Evolutionary conservation across 495 filamentous ascomycete species (phyloP), one percentile per base, ranked within the genome.

Genomic region (Penicillium fimorum): DNA sequence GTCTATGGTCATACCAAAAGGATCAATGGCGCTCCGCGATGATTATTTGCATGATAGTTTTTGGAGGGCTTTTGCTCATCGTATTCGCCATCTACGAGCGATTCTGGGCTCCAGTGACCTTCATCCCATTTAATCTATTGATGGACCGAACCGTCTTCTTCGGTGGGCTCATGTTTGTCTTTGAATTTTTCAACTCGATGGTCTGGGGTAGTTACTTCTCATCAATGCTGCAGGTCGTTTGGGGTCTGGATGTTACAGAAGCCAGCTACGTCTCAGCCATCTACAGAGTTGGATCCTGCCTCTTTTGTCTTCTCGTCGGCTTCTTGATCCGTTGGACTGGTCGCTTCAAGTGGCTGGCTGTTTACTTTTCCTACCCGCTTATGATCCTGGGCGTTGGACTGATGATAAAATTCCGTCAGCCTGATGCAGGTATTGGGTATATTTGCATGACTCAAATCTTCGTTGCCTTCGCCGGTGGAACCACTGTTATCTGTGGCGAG

Each of bases 381-480:
- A 71, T 73, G 59, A 73, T 86, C 29, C 76, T 86, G 24, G 76
- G 48, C 4, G 43, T 59, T 13, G 79, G 85, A 10, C 78, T 86
- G 37, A 78, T 87, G 78, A 87, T 72, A 58, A 79, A 67, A 55
- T 88, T 87, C 77, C 82, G 86, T 24, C 80, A 84, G 27, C 75
- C 80, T 46, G 69, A 76, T 51, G 67, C 67, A 17, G 56, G 73
- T 43, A 70, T 87, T 33, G 85, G 83, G 13, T 87, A 83, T 66
- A 74, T 90, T 35, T 71, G 87, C 66, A 86, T 88, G 81, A 84
- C 79, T 62, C 83, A 89, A 63, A 85, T 89, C 62, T 82, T 87
- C 66, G 84, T 88, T 59, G 79, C 84, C 24, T 76, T 89, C 46
- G 73, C 74, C 13, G 84, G 82, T 15, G 78, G 81, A 47, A 79